phyloP scores from a whole-genome alignment of 2,329 filamentous ascomycete genomes.

The Pseudogymnoascus verrucosus region DNA sequence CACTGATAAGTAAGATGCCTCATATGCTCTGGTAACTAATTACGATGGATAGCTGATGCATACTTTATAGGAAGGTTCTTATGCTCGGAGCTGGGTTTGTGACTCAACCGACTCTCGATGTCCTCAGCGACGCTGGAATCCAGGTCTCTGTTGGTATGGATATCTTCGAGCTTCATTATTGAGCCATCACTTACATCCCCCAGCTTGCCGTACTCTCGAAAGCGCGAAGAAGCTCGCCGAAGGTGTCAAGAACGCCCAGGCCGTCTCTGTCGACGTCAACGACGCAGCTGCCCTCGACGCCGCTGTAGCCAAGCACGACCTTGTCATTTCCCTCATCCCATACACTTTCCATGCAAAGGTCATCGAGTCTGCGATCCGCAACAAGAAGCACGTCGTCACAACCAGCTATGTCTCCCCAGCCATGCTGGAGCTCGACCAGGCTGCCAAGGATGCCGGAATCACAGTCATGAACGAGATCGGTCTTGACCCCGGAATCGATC shows the following conservation, averaged over 20 bases:
- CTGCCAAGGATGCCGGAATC: constrained; percentile 83
- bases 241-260: constrained; percentile 62
- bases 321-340: constrained; percentile 77
- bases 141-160: constrained; percentile 46
- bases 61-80: constrained; percentile 31
- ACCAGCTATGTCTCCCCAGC: constrained; percentile 88
- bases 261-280: constrained; percentile 79
- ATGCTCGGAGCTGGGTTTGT: constrained; percentile 46
- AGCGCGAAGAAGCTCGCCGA: constrained; percentile 66
- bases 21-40: neutral
- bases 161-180: neutral
- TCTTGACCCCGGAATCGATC: constrained; percentile 63
- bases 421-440: constrained; percentile 79
- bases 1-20: neutral
- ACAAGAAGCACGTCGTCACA: constrained; percentile 94
- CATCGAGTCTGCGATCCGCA: constrained; percentile 86
- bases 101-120: constrained; percentile 49
- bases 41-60: neutral
- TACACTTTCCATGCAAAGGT: constrained; percentile 85
- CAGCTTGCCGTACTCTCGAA: constrained; percentile 75
- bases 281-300: constrained; percentile 70
- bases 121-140: constrained; percentile 48
- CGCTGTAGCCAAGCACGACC: constrained; percentile 69
- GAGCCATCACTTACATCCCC: constrained; percentile 11
- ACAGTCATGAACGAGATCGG: constrained; percentile 98